Percentiles rank a stretch among this genome's conserved stretches.
These are phyloP conservation scores for Gillenia trifoliata DNA, from an alignment of 306 rosid genomes.

Conservation along the genomic window DNA sequence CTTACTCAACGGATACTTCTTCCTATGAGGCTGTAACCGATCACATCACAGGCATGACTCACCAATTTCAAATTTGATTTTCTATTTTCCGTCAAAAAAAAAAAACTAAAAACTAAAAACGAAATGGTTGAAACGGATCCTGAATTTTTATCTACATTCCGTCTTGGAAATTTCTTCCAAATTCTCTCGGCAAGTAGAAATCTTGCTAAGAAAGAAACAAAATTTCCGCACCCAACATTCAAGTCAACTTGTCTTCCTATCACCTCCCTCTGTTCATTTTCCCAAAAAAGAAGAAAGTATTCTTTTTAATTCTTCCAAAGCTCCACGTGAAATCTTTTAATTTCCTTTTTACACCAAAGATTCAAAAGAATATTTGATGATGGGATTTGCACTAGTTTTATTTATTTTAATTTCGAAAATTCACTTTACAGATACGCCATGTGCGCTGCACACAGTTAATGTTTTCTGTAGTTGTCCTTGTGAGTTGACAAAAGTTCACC, in stretches of 20 bases:
- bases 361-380: slow-evolving; percentile 19
- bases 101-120: not conserved
- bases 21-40: slow-evolving; percentile 45
- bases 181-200: not conserved
- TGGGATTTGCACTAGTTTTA: slow-evolving; percentile 15
- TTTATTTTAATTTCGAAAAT: not conserved
- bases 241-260: slow-evolving; percentile 27
- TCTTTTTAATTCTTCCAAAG: slow-evolving; percentile 13
- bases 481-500: slow-evolving; percentile 19
- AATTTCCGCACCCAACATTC: slow-evolving; percentile 23
- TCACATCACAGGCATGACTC: slow-evolving; percentile 39
- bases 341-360: slow-evolving; percentile 35
- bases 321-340: slow-evolving; percentile 18
- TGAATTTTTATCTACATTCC: not conserved
- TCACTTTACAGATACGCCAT: slow-evolving; percentile 41
- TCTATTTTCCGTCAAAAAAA: not conserved
- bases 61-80: not conserved
- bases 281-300: not conserved
- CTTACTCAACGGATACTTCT: slow-evolving; percentile 41
- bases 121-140: accelerated
- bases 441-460: slow-evolving; percentile 29
- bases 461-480: slow-evolving; percentile 21
- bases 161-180: not conserved
- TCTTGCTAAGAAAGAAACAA: slow-evolving; percentile 15
- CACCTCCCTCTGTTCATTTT: slow-evolving; percentile 2